Conservation (phyloP, 208 protist genomes). For the Phytomonas sp. region DNA sequence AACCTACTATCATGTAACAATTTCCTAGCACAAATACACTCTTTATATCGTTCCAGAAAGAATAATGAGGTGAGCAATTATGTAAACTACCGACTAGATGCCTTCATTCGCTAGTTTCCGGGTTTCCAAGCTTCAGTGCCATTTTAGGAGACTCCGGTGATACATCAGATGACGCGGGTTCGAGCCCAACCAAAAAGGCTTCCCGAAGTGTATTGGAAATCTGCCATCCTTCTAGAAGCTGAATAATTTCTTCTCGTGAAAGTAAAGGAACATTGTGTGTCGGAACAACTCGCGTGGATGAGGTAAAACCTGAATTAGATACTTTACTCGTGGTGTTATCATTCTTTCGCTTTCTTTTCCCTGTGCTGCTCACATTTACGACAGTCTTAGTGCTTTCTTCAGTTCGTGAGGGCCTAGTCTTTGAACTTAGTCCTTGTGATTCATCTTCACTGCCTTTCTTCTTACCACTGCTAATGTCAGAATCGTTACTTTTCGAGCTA, state of each 20-base stretch:
- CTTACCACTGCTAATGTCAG: background rate
- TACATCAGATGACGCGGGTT: background rate
- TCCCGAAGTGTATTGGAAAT: background rate
- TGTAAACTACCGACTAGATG: background rate
- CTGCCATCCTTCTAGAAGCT: conserved; percentile 1
- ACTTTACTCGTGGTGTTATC: background rate
- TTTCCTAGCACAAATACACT: background rate
- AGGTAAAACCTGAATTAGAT: background rate
- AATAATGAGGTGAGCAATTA: background rate
- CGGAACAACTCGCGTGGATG: background rate
- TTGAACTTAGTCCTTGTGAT: background rate
- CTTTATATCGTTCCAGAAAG: background rate
- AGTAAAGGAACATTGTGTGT: conserved; percentile 8
- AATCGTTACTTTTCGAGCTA: background rate
- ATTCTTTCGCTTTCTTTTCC: conserved; percentile 1
- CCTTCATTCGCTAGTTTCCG: background rate
- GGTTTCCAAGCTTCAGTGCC: conserved; percentile 1
- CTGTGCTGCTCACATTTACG: background rate
- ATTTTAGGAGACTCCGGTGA: background rate
- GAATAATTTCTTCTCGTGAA: background rate
- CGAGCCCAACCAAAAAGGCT: conserved; percentile 6
- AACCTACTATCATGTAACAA: background rate
- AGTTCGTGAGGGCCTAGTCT: background rate
- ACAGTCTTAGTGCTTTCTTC: background rate
- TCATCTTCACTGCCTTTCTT: background rate